Base-by-base conservation (phyloP, 208 protist genomes). In the Acanthamoeba rhysodes region DNA sequence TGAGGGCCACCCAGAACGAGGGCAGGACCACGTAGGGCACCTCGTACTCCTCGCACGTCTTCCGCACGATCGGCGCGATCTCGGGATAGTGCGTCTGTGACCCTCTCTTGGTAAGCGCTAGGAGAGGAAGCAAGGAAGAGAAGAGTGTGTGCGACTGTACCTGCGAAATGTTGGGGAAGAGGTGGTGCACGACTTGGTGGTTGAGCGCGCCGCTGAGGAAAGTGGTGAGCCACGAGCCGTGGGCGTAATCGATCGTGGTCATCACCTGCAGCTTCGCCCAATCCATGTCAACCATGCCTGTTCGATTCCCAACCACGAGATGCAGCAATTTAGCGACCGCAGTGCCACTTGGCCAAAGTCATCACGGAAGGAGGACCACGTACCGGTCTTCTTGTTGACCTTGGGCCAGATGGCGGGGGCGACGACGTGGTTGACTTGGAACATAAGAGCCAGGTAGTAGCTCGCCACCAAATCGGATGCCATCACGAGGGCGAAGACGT, bases 381-480 rank as follows among this genome's bases (percentile, higher is more conserved):
- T 88, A 88, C 80, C 80, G 24, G 80, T 88, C 53, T 88, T 45
- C 80, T 88, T 88, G 80, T 88, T 88, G 14, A 64, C 80, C 80
- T 72, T 66, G 50, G 96, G 96, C 92, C 95, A 96, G 37, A 78
- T 95, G 74, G 95, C 94, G 14, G 95, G 72, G 22, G 59, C 72
- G n/a, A 94, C 94, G 12, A 97, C 95, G 91, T 97, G 97, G 94
- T 88, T 96, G 27, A 96, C 96, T 90, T 97, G 97, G 97, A 97
- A 97, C 14, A 78, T 97, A 7, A 97, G 59, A 4, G 97, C 93
- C 9, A 97, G 84, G 78, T 95, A 97, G 32, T 96, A 97, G 68
- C 88, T 91, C 12, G 96, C 85, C n/a, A 96, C 57, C 5, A 94
- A 8, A 32, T 97, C 97, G 6, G 95, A 9, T 0, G 97, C 20